A percentile compares a stretch with the other conserved stretches of the same genome.
Evolutionary conservation across 495 filamentous ascomycete genomes (phyloP).

Genomic region (Bacidia gigantensis): DNA sequence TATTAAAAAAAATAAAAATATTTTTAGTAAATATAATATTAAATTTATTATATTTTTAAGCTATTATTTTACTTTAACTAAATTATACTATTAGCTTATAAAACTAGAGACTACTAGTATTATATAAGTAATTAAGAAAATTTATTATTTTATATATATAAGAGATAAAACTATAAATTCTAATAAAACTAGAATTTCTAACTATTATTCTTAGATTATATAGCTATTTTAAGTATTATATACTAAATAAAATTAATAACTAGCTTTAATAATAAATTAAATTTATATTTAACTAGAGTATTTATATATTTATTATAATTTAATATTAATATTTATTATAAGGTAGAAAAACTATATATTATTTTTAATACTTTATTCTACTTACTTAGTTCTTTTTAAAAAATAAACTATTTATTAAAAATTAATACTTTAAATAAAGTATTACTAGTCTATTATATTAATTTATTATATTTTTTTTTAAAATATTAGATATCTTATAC

Average conservation of each 20-base stretch:
- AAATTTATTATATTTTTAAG: slow-evolving; percentile 1
- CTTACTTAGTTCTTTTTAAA: no score
- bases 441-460: not conserved
- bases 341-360: not conserved
- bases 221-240: not conserved
- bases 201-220: not conserved
- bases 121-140: not conserved
- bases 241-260: not conserved
- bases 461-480: no score
- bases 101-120: not conserved
- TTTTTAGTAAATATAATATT: slow-evolving; percentile 4
- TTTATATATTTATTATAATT: not conserved
- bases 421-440: not conserved
- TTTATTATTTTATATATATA: not conserved
- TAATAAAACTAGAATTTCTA: not conserved
- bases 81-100: not conserved
- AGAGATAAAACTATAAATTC: not conserved
- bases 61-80: no score
- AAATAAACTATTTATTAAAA: no score
- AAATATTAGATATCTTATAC: no score
- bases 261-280: not conserved
- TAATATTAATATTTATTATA: not conserved
- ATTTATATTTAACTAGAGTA: not conserved
- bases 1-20: slow-evolving; percentile 2
- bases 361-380: not conserved